Conservation (phyloP, 768 basidiomycete species). For the Mycena epipterygia region DNA sequence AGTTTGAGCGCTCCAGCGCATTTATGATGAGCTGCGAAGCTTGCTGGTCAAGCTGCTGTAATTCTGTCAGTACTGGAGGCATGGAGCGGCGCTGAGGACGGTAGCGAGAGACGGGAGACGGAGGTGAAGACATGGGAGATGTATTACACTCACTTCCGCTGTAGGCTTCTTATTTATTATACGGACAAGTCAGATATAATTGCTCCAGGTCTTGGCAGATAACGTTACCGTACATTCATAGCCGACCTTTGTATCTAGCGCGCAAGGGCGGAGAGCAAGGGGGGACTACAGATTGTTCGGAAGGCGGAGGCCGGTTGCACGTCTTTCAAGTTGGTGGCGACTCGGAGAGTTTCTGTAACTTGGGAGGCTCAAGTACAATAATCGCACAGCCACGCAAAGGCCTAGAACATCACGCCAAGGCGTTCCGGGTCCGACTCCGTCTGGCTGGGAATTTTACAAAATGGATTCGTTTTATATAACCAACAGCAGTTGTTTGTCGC, state of each 20-base stretch:
- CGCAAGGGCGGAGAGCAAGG: no score
- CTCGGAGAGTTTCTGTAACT: no score
- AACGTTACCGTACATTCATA: constrained; percentile 32
- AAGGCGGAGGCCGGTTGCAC: no score
- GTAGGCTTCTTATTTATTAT: constrained; percentile 24
- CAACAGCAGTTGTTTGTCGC: no score
- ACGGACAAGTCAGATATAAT: constrained; percentile 27
- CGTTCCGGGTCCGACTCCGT: no score
- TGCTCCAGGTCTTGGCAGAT: constrained; percentile 18
- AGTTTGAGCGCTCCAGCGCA: constrained; percentile 63
- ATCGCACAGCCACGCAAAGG: no score
- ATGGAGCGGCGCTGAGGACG: constrained; percentile 23
- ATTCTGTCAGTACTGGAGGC: constrained; percentile 9
- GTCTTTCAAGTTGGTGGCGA: no score
- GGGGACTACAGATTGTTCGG: no score
- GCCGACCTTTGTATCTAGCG: background rate
- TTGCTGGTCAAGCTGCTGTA: constrained; percentile 62
- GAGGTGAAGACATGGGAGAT: constrained; percentile 25
- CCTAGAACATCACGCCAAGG: no score
- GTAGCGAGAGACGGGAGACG: constrained; percentile 22
- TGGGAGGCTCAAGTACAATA: no score
- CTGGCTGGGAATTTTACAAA: no score
- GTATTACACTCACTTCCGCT: constrained; percentile 24
- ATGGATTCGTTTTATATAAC: no score
- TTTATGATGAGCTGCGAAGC: constrained; percentile 59